These are phyloP conservation scores for Lyophyllum semitale DNA, from an alignment of 768 basidiomycete species.

Conservation along the genomic window DNA sequence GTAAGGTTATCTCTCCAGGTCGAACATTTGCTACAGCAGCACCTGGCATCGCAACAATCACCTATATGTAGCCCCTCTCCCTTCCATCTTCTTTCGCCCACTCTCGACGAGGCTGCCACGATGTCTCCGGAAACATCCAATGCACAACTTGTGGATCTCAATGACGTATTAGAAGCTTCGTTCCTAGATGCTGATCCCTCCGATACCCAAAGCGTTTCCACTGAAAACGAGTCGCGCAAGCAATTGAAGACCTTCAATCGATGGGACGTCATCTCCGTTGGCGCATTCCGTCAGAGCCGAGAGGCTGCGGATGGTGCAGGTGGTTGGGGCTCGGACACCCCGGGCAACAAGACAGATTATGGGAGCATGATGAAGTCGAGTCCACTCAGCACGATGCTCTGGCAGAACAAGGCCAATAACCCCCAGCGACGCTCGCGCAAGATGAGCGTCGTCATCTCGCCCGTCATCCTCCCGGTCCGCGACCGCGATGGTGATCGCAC, in stretches of 20 bases:
- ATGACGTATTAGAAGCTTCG: constrained; percentile 78
- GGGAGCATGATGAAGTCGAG: constrained; percentile 55
- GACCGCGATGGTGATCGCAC: constrained; percentile 53
- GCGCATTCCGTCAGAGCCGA: constrained; percentile 69
- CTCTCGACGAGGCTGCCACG: constrained; percentile 12
- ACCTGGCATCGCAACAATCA: constrained; percentile 28
- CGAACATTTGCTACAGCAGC: constrained; percentile 35
- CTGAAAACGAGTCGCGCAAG: constrained; percentile 38
- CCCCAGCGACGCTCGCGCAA: constrained; percentile 27
- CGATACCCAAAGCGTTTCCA: constrained; percentile 30
- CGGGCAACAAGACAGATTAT: constrained; percentile 39
- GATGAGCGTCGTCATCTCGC: constrained; percentile 44
- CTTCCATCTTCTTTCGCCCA: constrained; percentile 11
- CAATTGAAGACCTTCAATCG: constrained; percentile 55
- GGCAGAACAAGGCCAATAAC: constrained; percentile 38
- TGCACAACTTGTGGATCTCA: constrained; percentile 61
- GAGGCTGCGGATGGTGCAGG: constrained; percentile 24
- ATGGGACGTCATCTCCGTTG: constrained; percentile 77
- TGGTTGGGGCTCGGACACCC: constrained; percentile 38
- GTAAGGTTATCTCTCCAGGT: constrained; percentile 28
- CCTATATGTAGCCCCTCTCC: constrained; percentile 27
- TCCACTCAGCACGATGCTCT: constrained; percentile 58
- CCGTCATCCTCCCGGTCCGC: constrained; percentile 51
- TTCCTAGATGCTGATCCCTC: constrained; percentile 62
- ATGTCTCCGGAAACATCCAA: constrained; percentile 38